Conservation (phyloP, 371 early-diverging fungal species). For the Phascolomyces articulosus region DNA sequence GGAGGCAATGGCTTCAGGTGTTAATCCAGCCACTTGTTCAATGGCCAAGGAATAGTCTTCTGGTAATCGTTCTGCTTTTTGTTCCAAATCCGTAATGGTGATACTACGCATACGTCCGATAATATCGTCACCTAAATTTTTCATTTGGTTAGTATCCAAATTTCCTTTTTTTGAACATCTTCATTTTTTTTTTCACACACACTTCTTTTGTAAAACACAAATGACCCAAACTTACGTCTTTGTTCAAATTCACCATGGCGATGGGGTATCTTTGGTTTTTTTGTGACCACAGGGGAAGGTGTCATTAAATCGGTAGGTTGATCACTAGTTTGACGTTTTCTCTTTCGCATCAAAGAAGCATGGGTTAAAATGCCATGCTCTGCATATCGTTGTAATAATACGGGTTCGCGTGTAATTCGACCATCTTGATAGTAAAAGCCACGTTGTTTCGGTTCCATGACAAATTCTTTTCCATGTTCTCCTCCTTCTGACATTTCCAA, state of each 20-base stretch:
- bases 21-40: slow-evolving; percentile 13
- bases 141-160: not conserved
- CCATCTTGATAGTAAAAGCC: slow-evolving; percentile 52
- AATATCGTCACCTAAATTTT: slow-evolving; percentile 46
- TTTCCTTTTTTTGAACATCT: not conserved
- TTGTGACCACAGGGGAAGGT: slow-evolving; percentile 26
- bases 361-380: slow-evolving; percentile 50
- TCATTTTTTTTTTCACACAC: not conserved
- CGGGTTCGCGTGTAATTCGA: slow-evolving; percentile 43
- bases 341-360: slow-evolving; percentile 45
- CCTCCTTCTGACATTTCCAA: not conserved
- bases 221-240: slow-evolving; percentile 41
- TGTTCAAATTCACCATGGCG: slow-evolving; percentile 54
- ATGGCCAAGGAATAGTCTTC: slow-evolving; percentile 40
- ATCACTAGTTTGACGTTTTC: slow-evolving; percentile 41
- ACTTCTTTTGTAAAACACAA: not conserved
- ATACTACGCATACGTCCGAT: slow-evolving; percentile 42
- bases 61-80: slow-evolving; percentile 42
- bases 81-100: slow-evolving; percentile 41
- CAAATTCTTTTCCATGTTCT: slow-evolving; percentile 11
- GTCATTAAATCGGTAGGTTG: slow-evolving; percentile 24
- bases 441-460: slow-evolving; percentile 47
- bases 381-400: slow-evolving; percentile 42
- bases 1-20: slow-evolving; percentile 12
- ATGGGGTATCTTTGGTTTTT: slow-evolving; percentile 54